phyloP scores from a whole-genome alignment of 805 yeast genomes.

The Kuraishia ogatae region DNA sequence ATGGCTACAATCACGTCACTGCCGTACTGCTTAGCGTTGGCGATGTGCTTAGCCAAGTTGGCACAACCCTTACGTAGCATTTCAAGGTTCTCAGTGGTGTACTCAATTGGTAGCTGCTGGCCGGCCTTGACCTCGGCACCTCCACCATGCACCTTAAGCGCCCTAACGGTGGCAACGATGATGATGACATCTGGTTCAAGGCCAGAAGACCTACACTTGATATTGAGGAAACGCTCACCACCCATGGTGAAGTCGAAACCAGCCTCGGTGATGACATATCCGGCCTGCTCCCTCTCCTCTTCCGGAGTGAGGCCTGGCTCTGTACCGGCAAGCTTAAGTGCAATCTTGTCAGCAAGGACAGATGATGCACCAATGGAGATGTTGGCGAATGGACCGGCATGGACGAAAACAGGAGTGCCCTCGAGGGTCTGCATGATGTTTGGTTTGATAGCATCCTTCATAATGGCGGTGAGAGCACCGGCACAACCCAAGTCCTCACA shows the following conservation, averaged over 20 bases:
- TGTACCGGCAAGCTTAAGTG: conserved; percentile 73
- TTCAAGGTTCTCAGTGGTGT: conserved; percentile 63
- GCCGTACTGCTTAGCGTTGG: conserved; percentile 63
- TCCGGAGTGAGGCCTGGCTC: conserved; percentile 27
- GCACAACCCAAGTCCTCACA: conserved; percentile 83
- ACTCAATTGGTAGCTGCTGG: conserved; percentile 66
- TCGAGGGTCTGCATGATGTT: conserved; percentile 83
- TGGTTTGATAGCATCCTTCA: conserved; percentile 79
- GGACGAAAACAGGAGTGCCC: conserved; percentile 82
- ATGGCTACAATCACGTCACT: conserved; percentile 78
- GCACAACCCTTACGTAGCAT: conserved; percentile 63
- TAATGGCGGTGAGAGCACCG: conserved; percentile 75
- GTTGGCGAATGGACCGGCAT: conserved; percentile 86
- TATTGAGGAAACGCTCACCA: conserved; percentile 79
- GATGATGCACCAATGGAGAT: conserved; percentile 84
- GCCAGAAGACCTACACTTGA: conserved; percentile 78
- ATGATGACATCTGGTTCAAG: conserved; percentile 70
- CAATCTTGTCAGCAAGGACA: conserved; percentile 72
- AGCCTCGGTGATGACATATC: conserved; percentile 81
- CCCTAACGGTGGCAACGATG: conserved; percentile 78
- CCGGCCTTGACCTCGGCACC: conserved; percentile 87
- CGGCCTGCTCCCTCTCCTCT: conserved; percentile 32
- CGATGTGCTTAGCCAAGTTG: conserved; percentile 69
- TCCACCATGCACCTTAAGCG: conserved; percentile 81
- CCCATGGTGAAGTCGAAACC: conserved; percentile 92